phyloP scores from a whole-genome alignment of 2,329 filamentous ascomycete genomes.

The Alternaria angustiovoidea region DNA sequence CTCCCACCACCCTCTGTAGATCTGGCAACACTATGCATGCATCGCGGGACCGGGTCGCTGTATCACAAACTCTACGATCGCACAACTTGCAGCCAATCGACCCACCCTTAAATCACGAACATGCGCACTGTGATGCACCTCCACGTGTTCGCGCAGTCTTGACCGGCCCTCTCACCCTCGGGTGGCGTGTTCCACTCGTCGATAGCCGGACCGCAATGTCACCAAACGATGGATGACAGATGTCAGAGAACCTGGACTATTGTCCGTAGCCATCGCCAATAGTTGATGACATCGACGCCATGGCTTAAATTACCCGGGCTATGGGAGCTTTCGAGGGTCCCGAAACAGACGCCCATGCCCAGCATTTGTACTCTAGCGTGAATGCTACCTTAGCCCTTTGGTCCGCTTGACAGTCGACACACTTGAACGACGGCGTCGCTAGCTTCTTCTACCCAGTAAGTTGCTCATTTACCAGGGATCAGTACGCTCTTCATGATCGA shows the following conservation, averaged over 20 bases:
- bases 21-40: conserved; percentile 25
- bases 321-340: background rate
- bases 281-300: conserved; percentile 1
- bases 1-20: conserved; percentile 16
- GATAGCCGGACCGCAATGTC: conserved; percentile 22
- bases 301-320: background rate
- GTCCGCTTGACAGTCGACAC: conserved; percentile 5
- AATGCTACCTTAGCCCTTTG: background rate
- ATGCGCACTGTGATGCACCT: conserved; percentile 14
- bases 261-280: conserved; percentile 7
- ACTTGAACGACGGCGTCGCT: conserved; percentile 1
- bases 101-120: background rate
- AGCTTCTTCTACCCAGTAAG: background rate
- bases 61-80: conserved; percentile 24
- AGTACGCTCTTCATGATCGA: background rate
- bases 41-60: conserved; percentile 31
- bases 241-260: conserved; percentile 1
- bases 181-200: conserved; percentile 12
- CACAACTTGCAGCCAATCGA: conserved; percentile 24
- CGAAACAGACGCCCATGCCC: background rate
- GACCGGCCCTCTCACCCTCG: conserved; percentile 10
- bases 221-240: conserved; percentile 5
- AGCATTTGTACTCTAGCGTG: conserved; percentile 2
- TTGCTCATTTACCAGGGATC: background rate
- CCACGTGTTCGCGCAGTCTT: conserved; percentile 19